These are phyloP conservation scores for Aspergillus proliferans DNA, from an alignment of 2,329 filamentous ascomycete species.

Conservation along the genomic window DNA sequence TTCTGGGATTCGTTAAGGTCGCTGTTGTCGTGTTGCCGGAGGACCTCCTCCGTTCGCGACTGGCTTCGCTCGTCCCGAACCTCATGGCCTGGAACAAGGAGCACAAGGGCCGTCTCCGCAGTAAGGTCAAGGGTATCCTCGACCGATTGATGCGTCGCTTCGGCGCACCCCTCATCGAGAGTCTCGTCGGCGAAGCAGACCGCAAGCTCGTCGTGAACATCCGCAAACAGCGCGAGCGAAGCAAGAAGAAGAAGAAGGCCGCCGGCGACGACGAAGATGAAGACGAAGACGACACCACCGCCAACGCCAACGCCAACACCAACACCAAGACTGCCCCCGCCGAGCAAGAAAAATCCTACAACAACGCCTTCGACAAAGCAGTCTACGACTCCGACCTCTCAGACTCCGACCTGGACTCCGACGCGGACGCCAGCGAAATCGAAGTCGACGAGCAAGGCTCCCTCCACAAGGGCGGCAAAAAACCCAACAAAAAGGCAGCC, in stretches of 20 bases:
- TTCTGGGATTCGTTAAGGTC: conserved; percentile 94
- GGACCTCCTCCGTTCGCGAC: conserved; percentile 69
- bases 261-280: conserved; percentile 51
- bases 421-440: conserved; percentile 49
- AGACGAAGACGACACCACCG: conserved; percentile 46
- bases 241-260: conserved; percentile 79
- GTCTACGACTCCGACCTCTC: conserved; percentile 71
- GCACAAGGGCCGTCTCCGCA: conserved; percentile 94
- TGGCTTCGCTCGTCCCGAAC: conserved; percentile 75
- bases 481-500: conserved; percentile 1
- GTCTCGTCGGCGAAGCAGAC: conserved; percentile 75
- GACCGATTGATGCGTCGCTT: conserved; percentile 92
- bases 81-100: conserved; percentile 95
- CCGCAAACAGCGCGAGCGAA: conserved; percentile 85
- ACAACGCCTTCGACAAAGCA: conserved; percentile 93
- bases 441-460: conserved; percentile 33
- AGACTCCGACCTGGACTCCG: conserved; percentile 45
- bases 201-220: conserved; percentile 90
- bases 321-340: not conserved
- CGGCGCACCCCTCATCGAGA: conserved; percentile 72
- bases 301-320: conserved; percentile 16
- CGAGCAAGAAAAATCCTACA: conserved; percentile 48
- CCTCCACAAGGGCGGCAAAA: conserved; percentile 41
- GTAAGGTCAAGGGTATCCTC: conserved; percentile 96
- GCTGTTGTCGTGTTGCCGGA: conserved; percentile 80